phyloP scores from a whole-genome alignment of 2,329 filamentous ascomycete species.

The Pseudogymnoascus sp. region DNA sequence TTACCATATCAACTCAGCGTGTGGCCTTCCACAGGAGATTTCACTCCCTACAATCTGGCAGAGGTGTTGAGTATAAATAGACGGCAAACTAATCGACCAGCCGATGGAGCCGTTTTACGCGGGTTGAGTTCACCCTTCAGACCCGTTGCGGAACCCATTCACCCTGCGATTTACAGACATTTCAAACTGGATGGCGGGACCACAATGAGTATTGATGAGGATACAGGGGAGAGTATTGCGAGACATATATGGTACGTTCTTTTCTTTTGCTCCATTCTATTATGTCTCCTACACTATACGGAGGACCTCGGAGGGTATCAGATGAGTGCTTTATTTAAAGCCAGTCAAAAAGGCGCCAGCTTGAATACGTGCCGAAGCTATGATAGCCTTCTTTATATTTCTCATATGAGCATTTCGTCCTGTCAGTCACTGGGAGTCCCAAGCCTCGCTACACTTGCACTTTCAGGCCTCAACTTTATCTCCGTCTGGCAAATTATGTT shows the following conservation, averaged over 20 bases:
- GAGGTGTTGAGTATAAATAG: conserved; percentile 2
- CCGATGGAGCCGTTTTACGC: conserved; percentile 7
- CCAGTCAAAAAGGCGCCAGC: not conserved
- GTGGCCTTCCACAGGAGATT: conserved; percentile 15
- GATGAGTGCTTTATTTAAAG: not conserved
- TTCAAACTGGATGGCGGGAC: not conserved
- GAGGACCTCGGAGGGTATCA: not conserved
- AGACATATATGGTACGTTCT: conserved; percentile 56
- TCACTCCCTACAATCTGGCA: conserved; percentile 7
- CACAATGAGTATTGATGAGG: conserved; percentile 50
- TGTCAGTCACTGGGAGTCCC: not conserved
- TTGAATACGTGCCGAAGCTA: not conserved
- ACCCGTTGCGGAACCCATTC: not conserved
- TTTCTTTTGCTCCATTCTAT: not conserved
- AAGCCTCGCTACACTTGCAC: not conserved
- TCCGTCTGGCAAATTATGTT: not conserved
- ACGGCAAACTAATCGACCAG: not conserved
- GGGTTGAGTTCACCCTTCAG: conserved; percentile 2
- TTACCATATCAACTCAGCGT: not conserved
- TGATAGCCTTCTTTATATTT: not conserved
- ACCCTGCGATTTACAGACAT: not conserved
- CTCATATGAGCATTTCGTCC: not conserved
- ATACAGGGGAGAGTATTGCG: conserved; percentile 66
- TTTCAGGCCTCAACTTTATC: not conserved
- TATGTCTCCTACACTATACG: not conserved